Base-by-base conservation (phyloP, 1,284 basidiomycete genomes). In the Cryptococcus floricola region DNA sequence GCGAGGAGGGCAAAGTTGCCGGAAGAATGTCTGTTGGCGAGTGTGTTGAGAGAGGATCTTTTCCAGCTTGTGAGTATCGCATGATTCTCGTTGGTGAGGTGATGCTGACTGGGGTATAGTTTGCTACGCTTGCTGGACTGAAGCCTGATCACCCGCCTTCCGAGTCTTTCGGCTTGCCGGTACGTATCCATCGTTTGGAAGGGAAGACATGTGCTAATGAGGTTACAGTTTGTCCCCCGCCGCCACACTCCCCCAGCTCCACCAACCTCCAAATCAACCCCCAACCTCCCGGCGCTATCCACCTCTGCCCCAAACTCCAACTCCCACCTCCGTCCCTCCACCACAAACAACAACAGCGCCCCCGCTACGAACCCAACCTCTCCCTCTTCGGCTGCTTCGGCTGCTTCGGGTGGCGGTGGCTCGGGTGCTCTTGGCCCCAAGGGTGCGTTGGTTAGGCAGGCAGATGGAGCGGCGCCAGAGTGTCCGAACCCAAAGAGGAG, bases 401-500 rank as follows among this genome's bases (percentile, higher is more conserved):
- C 23, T 23, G n/a, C n/a, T n/a, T n/a, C n/a, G n/a, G n/a, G n/a
- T n/a, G n/a, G n/a, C n/a, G n/a, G n/a, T n/a, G 23, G 23, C 23
- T 23, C 31, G 31, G 10, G 7, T 46, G 25, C 25, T 8, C 5
- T 9, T 27, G 44, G 23, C 18, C 39, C 43, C 27, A 73, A 73
- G 55, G 65, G 63, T 4, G 64, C 71, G 4, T 58, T 75, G 1
- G 65, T 74, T 14, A 62, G 73, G 41, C 50, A 58, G 4, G 67
- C 71, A 1, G 65, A 62, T 9, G 58, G 63, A 13, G 64, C 62
- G 4, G 64, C 64, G n/a, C 70, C 67, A 5, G 73, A 74, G 0
- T 68, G 65, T 43, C 71, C 71, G 12, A 64, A 69, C 44, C 66
- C 73, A 10, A 75, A 75, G 58, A 60, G 73, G 13, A 61, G 73